phyloP scores from a whole-genome alignment of 257 asterid species.

The Nicotiana tomentosiformis region DNA sequence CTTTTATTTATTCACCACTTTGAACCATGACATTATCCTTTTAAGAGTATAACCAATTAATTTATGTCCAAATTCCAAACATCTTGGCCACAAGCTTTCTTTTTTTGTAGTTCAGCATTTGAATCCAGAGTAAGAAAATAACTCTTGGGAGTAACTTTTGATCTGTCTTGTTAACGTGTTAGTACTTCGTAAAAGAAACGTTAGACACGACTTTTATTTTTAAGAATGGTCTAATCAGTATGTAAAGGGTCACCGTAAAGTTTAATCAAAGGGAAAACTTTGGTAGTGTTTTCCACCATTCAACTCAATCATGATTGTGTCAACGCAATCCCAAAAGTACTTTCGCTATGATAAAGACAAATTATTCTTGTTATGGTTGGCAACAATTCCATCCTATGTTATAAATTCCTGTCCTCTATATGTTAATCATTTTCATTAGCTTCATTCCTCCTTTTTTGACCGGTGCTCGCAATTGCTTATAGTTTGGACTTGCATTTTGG shows the following conservation, averaged over 20 bases:
- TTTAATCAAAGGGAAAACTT: neutral
- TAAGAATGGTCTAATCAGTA: neutral
- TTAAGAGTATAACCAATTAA: no score
- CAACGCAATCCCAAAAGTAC: constrained; percentile 20
- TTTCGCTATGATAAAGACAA: constrained; percentile 10
- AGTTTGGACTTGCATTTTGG: neutral
- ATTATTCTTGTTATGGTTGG: neutral
- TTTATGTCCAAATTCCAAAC: no score
- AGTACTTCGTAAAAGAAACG: no score
- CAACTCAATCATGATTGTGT: constrained; percentile 17
- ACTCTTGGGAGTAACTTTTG: no score
- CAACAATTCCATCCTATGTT: neutral
- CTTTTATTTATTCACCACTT: no score
- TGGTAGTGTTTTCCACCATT: neutral
- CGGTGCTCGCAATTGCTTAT: constrained; percentile 12
- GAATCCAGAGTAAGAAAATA: no score
- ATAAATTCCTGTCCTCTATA: neutral
- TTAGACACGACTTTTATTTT: no score
- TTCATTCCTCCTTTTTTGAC: constrained; percentile 22
- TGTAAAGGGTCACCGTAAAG: neutral
- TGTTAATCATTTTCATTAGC: constrained; percentile 17
- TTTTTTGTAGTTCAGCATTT: no score
- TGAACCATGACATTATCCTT: no score
- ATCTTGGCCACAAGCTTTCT: no score
- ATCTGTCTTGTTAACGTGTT: no score